Evolutionary conservation across 2,329 filamentous ascomycete species (phyloP).

Genomic region (Hawksworthiomyces lignivorus): DNA sequence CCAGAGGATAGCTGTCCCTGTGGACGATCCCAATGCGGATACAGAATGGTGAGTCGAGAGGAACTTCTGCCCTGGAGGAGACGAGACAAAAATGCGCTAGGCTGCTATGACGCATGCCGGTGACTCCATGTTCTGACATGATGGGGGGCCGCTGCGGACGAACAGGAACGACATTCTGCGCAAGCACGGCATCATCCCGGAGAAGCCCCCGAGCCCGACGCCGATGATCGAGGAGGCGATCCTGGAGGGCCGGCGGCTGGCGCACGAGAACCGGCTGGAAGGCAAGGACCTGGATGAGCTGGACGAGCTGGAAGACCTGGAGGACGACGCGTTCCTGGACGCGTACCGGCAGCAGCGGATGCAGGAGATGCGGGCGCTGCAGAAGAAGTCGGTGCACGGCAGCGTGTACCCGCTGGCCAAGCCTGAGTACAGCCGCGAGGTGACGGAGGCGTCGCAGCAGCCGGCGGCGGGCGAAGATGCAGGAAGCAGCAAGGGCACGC

Average conservation of each 20-base stretch:
- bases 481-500: slow-evolving; percentile 14
- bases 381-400: slow-evolving; percentile 73
- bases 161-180: slow-evolving; percentile 98
- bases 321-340: slow-evolving; percentile 88
- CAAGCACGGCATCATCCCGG: slow-evolving; percentile 94
- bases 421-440: slow-evolving; percentile 82
- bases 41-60: slow-evolving; percentile 72
- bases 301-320: slow-evolving; percentile 86
- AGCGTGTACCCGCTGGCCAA: slow-evolving; percentile 91
- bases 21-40: slow-evolving; percentile 92
- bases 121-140: too few species aligned
- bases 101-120: too few species aligned
- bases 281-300: slow-evolving; percentile 93
- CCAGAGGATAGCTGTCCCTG: slow-evolving; percentile 67
- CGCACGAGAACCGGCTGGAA: slow-evolving; percentile 87
- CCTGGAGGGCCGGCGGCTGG: slow-evolving; percentile 69
- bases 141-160: too few species aligned
- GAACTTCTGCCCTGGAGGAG: too few species aligned
- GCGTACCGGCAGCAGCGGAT: slow-evolving; percentile 83
- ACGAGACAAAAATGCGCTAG: slow-evolving; percentile 3
- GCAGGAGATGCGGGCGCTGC: slow-evolving; percentile 68
- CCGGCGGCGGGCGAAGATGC: too few species aligned
- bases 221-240: slow-evolving; percentile 95
- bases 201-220: slow-evolving; percentile 91
- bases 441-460: slow-evolving; percentile 74